A percentile compares a stretch with the other conserved stretches of the same genome.
Evolutionary conservation across 306 rosid genomes (phyloP).

Genomic region (Quercus gilva): DNA sequence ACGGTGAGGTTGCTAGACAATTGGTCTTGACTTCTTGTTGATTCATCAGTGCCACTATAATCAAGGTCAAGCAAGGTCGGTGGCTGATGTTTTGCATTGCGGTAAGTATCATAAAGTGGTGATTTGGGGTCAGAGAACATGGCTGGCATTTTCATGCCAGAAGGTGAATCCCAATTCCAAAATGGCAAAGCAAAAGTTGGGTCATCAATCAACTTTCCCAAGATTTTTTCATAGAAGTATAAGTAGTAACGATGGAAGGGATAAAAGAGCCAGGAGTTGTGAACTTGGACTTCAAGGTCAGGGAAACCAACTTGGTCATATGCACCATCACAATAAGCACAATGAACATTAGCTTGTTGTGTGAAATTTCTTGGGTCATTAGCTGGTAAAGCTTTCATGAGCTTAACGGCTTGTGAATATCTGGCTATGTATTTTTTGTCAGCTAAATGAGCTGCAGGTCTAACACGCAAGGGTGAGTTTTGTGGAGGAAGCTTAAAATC

Average conservation of each 20-base stretch:
- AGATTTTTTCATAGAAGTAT: constrained; percentile 71
- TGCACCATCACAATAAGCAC: constrained; percentile 90
- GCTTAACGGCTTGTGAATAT: constrained; percentile 47
- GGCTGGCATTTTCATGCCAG: constrained; percentile 60
- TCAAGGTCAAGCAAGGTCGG: constrained; percentile 51
- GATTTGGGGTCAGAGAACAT: constrained; percentile 42
- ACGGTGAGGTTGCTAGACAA: constrained; percentile 38
- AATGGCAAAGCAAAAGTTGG: constrained; percentile 62
- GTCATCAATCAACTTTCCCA: constrained; percentile 62
- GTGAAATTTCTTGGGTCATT: constrained; percentile 68
- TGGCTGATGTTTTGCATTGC: constrained; percentile 52
- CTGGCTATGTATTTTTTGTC: constrained; percentile 39
- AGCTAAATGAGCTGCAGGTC: constrained; percentile 63
- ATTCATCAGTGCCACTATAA: background rate
- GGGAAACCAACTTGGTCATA: constrained; percentile 65
- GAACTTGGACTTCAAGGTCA: constrained; percentile 63
- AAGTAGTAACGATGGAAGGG: constrained; percentile 80
- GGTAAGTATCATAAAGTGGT: constrained; percentile 45
- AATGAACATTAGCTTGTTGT: constrained; percentile 69
- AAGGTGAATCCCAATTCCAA: constrained; percentile 79
- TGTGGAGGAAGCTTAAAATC: constrained; percentile 40
- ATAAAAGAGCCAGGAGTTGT: constrained; percentile 74
- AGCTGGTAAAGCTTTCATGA: constrained; percentile 64
- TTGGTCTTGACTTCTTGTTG: background rate
- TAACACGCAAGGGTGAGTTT: constrained; percentile 21